Evolutionary conservation across 2,329 filamentous ascomycete species (phyloP), one percentile per base, ranked within the genome.

Genomic region (Botrytis aclada): DNA sequence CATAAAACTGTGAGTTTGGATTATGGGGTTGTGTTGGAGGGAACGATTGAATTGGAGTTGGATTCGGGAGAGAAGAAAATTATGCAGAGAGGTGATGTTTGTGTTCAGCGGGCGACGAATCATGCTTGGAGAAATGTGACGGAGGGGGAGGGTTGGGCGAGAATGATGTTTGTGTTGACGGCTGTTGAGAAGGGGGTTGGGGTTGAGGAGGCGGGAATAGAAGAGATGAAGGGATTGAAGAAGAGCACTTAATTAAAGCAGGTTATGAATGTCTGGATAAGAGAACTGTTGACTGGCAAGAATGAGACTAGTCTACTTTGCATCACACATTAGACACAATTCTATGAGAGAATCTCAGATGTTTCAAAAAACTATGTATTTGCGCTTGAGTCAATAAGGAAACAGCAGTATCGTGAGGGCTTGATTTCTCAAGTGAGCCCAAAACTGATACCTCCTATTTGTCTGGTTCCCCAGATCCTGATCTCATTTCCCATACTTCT

Each of bases 51-150:
- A 6, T 75, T 84, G n/a, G 76, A 73, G 8, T 79, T 86, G 1
- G 84, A 85, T 73, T 77, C 79, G 5, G 83, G 84, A 9, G 83
- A 83, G 70, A 82, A 81, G 76, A 83, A 77, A 74, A 79, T 79
- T 0, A 66, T 85, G 43, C 73, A 75, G n/a, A 77, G 79, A 3
- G 84, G 84, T 7, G 84, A 86, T 73, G 75, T 83, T 25, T 79
- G 84, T 65, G 80, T 85, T 0, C 83, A 85, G 75, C 79, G 83
- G 63, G 85, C 84, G 0, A 82, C 81, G 14, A 85, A 83, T 71
- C 85, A 87, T 77, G 77, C 79, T 18, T 87, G 85, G 84, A 76
- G 71, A 45, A 80, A 80, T 74, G 63, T 72, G 20, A 76, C 74
- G 2, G 60, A 72, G 41, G 77, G 75, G 32, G 69, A 71, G 1